phyloP scores from a whole-genome alignment of 139 green algal genomes.

The Gonium pectorale region DNA sequence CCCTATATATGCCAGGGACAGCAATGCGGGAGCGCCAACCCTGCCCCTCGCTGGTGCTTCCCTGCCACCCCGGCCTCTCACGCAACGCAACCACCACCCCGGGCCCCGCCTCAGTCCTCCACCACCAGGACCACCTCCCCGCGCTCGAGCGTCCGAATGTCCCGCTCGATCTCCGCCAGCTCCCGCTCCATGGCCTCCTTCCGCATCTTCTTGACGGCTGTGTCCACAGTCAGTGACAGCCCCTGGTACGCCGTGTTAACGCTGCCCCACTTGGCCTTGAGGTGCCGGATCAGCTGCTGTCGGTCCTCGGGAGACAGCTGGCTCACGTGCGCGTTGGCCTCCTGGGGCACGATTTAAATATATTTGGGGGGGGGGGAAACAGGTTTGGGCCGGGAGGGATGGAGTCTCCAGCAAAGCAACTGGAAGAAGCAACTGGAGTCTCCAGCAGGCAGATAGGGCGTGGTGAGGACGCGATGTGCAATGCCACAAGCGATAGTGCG shows the following conservation, averaged over 20 bases:
- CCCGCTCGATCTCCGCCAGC: conserved; percentile 82
- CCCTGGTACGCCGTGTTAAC: conserved; percentile 87
- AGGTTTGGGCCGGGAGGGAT: no score
- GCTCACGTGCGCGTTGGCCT: conserved; percentile 40
- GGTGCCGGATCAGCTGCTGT: conserved; percentile 76
- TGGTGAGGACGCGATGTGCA: no score
- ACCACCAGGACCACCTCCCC: conserved; percentile 78
- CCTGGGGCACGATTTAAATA: no score
- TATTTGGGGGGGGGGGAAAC: background rate
- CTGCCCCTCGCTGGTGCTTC: no score
- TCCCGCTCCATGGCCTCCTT: conserved; percentile 80
- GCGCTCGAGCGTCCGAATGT: conserved; percentile 80
- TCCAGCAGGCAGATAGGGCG: background rate
- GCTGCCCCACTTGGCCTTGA: conserved; percentile 88
- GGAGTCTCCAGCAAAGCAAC: no score
- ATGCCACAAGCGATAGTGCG: no score
- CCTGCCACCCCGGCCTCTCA: background rate
- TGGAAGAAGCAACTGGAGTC: background rate
- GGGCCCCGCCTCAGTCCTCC: conserved; percentile 37
- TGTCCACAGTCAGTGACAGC: conserved; percentile 18
- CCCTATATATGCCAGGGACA: no score
- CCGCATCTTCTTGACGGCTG: conserved; percentile 68
- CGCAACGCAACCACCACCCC: background rate
- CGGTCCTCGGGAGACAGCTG: conserved; percentile 72
- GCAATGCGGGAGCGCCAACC: no score